Evolutionary conservation across 257 asterid species (phyloP), one percentile per base, ranked within the genome.

Genomic region (Cordia subcordata): DNA sequence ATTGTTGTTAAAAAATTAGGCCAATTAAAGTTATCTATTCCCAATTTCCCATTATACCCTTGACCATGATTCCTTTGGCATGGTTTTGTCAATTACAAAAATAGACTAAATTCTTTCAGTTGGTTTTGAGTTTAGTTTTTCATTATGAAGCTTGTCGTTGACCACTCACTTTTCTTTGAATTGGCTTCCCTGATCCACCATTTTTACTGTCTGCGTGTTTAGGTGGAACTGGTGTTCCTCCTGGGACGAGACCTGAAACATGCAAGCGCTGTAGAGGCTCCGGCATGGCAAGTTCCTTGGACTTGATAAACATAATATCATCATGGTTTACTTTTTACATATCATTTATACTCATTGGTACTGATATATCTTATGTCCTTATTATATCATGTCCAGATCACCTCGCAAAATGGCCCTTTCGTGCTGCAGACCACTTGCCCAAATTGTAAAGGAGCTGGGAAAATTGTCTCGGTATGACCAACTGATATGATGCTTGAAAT

Each of bases 141-240:
- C 6, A 27, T 27, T 27, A 6, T 27, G 6, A 27, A 27, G 35
- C 4, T 27, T 6, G 35, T 27, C 35, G 4, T 27, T 27, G 35
- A 6, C 35, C 35, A 6, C 35, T 27, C 35, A 27, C 35, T 1
- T 27, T 27, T 27, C 6, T 27, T 6, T 1, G 35, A 27, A 1
- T 27, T 1, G 6, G 4, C 4, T 1, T 6, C 35, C 6, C 6
- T 27, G 35, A 27, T 22, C 52, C 40, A 14, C 8, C 10, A 13
- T 18, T 15, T 8, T 33, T 9, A 9, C 39, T n/a, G 17, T 47
- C 32, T 8, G 53, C 46, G 19, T 51, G 27, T 37, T 67, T 73
- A 92, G 99, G 96, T 77, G 96, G 99, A 75, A 72, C 82, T 57
- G 99, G 99, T 14, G 96, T 92, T 65, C 99, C 99, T 73, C 96